Conservation (phyloP, 2,329 filamentous ascomycete genomes). For the Emmonsia crescens region DNA sequence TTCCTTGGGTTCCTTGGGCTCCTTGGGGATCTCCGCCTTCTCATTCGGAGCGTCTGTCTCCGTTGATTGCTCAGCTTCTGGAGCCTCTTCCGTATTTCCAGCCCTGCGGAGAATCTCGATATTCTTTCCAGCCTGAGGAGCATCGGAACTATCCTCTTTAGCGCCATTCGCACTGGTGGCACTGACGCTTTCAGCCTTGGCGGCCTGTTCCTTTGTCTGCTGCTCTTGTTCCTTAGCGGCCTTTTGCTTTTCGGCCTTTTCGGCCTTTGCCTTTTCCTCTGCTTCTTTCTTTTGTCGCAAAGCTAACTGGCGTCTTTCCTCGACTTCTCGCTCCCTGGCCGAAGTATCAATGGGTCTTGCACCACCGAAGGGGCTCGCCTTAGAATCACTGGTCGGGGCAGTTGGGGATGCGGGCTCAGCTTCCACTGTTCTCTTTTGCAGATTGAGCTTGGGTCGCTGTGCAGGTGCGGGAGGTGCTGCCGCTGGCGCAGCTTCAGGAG, state of each 20-base stretch:
- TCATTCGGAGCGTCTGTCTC: conserved; percentile 17
- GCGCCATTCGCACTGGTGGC: conserved; percentile 27
- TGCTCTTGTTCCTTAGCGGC: conserved; percentile 51
- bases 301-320: conserved; percentile 69
- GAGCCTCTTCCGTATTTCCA: conserved; percentile 35
- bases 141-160: conserved; percentile 32
- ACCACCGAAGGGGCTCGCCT: conserved; percentile 86
- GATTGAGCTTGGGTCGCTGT: conserved; percentile 69
- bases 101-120: conserved; percentile 47
- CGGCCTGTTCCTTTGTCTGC: conserved; percentile 28
- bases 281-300: conserved; percentile 75
- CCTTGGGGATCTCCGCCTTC: conserved; percentile 14
- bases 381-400: conserved; percentile 49
- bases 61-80: conserved; percentile 38
- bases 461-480: conserved; percentile 55
- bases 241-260: conserved; percentile 53
- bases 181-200: conserved; percentile 24
- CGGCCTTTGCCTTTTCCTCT: conserved; percentile 73
- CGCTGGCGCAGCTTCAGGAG: conserved; percentile 64
- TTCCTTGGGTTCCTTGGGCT: conserved; percentile 11
- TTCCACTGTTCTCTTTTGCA: conserved; percentile 85
- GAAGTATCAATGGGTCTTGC: conserved; percentile 91
- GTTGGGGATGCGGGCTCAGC: conserved; percentile 42
- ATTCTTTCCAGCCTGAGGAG: conserved; percentile 37
- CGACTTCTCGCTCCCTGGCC: conserved; percentile 76